Conservation (phyloP, 2,329 filamentous ascomycete genomes). For the Aureobasidium sp. region DNA sequence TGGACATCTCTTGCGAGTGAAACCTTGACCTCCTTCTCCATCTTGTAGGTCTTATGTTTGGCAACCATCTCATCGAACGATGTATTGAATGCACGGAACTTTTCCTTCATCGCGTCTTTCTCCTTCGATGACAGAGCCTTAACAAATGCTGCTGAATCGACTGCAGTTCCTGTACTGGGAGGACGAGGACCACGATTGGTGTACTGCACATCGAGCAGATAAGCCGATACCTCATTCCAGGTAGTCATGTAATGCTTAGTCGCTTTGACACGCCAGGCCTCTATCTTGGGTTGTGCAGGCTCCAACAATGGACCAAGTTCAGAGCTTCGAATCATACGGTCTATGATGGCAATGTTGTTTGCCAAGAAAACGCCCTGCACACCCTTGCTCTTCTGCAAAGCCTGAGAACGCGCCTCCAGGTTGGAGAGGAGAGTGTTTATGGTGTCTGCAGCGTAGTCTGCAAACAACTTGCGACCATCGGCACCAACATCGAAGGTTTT, state of each 20-base stretch:
- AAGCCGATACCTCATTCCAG: conserved; percentile 79
- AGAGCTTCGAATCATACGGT: conserved; percentile 74
- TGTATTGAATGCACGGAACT: conserved; percentile 85
- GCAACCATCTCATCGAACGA: conserved; percentile 82
- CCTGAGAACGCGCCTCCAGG: conserved; percentile 65
- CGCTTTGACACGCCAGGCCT: conserved; percentile 81
- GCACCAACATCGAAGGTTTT: conserved; percentile 80
- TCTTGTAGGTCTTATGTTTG: conserved; percentile 72
- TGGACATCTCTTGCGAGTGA: conserved; percentile 78
- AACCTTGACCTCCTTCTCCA: conserved; percentile 83
- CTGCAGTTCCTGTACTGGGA: conserved; percentile 53
- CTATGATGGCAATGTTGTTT: conserved; percentile 76
- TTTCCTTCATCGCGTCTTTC: conserved; percentile 92
- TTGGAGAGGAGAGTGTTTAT: conserved; percentile 71
- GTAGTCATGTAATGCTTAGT: conserved; percentile 72
- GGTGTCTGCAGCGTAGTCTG: conserved; percentile 82
- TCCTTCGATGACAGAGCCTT: conserved; percentile 82
- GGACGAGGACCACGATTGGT: conserved; percentile 69
- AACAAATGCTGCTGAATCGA: conserved; percentile 74
- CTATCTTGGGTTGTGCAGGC: conserved; percentile 53
- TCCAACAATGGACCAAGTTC: conserved; percentile 64
- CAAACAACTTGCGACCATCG: conserved; percentile 79
- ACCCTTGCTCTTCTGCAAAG: conserved; percentile 67
- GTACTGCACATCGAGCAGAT: conserved; percentile 85
- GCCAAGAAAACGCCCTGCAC: conserved; percentile 82